Conservation (phyloP, 345 rosid species). For the Cardamine resedifolia region DNA sequence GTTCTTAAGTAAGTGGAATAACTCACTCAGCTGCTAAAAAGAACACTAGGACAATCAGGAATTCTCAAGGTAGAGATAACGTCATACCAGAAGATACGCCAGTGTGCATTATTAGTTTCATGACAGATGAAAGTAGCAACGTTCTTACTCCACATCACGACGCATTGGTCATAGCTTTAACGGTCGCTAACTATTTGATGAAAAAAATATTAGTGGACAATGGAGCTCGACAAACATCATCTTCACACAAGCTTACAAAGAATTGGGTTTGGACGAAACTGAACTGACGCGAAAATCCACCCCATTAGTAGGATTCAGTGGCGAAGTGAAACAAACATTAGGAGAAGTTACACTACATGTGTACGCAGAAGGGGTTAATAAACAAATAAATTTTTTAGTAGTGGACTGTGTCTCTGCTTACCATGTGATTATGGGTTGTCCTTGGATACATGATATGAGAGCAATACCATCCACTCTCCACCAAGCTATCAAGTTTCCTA, state of each 20-base stretch:
- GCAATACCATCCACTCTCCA: neutral
- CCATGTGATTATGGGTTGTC: neutral
- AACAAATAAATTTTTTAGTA: neutral
- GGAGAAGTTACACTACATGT: neutral
- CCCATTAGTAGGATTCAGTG: neutral
- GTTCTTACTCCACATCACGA: neutral
- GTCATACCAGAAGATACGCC: neutral
- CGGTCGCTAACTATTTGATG: neutral
- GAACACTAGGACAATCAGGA: neutral
- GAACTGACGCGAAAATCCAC: neutral
- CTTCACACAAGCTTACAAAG: neutral
- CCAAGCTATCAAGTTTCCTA: neutral
- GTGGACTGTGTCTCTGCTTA: neutral
- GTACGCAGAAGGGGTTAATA: neutral
- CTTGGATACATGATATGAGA: neutral
- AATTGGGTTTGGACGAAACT: neutral
- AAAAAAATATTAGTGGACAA: neutral
- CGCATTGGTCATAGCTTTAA: neutral
- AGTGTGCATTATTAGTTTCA: neutral
- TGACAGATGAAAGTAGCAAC: fast-evolving
- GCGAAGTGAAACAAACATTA: neutral
- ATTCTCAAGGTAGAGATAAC: fast-evolving
- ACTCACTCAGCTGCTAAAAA: neutral
- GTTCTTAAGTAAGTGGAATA: neutral
- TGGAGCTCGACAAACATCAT: neutral